Evolutionary conservation across 2,329 filamentous ascomycete genomes (phyloP).

Genomic region (Exophiala sideris): DNA sequence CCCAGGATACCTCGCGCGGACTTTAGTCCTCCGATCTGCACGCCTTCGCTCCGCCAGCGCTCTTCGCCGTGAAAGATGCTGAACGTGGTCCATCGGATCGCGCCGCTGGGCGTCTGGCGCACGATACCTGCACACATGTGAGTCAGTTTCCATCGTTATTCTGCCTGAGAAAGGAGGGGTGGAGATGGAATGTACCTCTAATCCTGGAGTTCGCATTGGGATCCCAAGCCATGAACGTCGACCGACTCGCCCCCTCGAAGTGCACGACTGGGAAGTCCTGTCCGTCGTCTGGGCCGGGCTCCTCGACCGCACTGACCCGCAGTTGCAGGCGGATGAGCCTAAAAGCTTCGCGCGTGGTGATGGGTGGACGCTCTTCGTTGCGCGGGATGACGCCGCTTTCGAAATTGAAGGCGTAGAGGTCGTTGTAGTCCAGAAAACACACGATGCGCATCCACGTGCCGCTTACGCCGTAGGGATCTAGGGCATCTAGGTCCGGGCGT

Average conservation of each 20-base stretch:
- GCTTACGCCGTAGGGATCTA: slow-evolving; percentile 68
- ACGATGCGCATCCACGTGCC: slow-evolving; percentile 68
- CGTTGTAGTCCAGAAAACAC: slow-evolving; percentile 62
- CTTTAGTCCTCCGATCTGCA: slow-evolving; percentile 67
- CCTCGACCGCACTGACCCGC: slow-evolving; percentile 58
- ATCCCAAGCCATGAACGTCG: slow-evolving; percentile 63
- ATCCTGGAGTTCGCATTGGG: slow-evolving; percentile 66
- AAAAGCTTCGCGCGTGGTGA: slow-evolving; percentile 64
- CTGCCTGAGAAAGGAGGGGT: no score
- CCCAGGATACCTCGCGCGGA: slow-evolving; percentile 68
- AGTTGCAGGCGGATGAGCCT: slow-evolving; percentile 68
- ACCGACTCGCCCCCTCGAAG: slow-evolving; percentile 61
- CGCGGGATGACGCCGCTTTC: slow-evolving; percentile 38
- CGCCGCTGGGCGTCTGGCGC: slow-evolving; percentile 63
- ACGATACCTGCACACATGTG: slow-evolving; percentile 54
- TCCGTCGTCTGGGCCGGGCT: slow-evolving; percentile 56
- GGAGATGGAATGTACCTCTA: slow-evolving; percentile 47
- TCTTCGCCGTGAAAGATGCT: slow-evolving; percentile 65
- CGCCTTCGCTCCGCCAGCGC: slow-evolving; percentile 71
- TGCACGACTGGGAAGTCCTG: slow-evolving; percentile 58
- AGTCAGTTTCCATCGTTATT: neutral
- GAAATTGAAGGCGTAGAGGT: slow-evolving; percentile 72
- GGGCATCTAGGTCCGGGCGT: slow-evolving; percentile 41
- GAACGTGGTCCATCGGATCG: slow-evolving; percentile 70
- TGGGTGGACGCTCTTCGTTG: slow-evolving; percentile 49